A percentile compares a stretch with the other conserved stretches of the same genome.
These are phyloP conservation scores for Candida argentea DNA, from an alignment of 805 yeast species.

Conservation along the genomic window DNA sequence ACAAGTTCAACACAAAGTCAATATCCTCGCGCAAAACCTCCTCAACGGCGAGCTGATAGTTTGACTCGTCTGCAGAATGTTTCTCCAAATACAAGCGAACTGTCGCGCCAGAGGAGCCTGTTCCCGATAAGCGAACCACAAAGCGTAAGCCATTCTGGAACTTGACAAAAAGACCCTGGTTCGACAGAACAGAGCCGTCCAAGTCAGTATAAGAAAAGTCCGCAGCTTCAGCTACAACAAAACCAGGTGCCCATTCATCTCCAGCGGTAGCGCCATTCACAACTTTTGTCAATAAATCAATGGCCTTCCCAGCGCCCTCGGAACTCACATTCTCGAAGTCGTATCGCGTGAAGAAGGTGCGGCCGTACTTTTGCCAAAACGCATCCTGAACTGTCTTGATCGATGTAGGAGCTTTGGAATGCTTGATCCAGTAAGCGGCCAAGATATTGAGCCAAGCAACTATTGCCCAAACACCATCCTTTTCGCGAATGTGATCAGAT, in stretches of 20 bases:
- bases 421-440: conserved; percentile 63
- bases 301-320: conserved; percentile 65
- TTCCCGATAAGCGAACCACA: conserved; percentile 87
- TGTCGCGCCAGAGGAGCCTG: conserved; percentile 97
- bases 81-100: conserved; percentile 86
- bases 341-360: conserved; percentile 94
- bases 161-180: conserved; percentile 85
- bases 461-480: conserved; percentile 97
- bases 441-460: conserved; percentile 94
- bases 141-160: conserved; percentile 75
- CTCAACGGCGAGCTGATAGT: conserved; percentile 45
- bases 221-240: conserved; percentile 62
- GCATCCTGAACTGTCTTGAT: conserved; percentile 71
- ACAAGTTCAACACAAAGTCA: conserved; percentile 49
- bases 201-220: conserved; percentile 89
- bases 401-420: conserved; percentile 50
- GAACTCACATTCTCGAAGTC: conserved; percentile 79
- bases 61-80: conserved; percentile 51
- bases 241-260: conserved; percentile 34
- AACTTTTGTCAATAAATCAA: conserved; percentile 32
- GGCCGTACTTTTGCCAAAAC: conserved; percentile 89
- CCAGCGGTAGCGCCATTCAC: conserved; percentile 34
- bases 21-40: conserved; percentile 60
- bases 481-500: conserved; percentile 92
- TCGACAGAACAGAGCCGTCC: conserved; percentile 79